phyloP scores from a whole-genome alignment of 2,329 filamentous ascomycete species.

The Fusarium sp. region DNA sequence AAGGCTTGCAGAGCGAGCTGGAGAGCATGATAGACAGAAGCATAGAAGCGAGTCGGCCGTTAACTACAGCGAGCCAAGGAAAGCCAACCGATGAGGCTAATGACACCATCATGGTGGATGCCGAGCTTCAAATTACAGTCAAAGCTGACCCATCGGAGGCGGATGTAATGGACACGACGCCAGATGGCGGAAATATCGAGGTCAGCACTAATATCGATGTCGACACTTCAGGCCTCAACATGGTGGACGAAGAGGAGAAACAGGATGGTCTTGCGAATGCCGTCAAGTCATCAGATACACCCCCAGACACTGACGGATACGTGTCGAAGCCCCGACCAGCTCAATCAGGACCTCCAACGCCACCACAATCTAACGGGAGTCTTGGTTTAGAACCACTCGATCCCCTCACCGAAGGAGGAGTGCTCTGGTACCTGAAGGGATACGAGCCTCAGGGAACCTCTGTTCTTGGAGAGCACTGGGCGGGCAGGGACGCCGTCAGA shows the following conservation, averaged over 20 bases:
- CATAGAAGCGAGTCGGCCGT: constrained; percentile 61
- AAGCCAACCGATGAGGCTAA: constrained; percentile 52
- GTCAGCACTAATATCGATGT: constrained; percentile 57
- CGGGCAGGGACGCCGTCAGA: constrained; percentile 70
- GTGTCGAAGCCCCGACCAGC: constrained; percentile 43
- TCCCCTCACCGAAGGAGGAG: constrained; percentile 73
- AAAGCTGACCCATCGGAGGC: constrained; percentile 43
- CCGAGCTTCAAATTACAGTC: constrained; percentile 58
- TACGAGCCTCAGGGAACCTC: constrained; percentile 84
- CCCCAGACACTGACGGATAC: constrained; percentile 59
- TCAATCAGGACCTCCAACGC: constrained; percentile 65
- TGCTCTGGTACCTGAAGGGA: constrained; percentile 85
- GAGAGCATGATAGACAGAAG: constrained; percentile 75
- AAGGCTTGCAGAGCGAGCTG: constrained; percentile 74
- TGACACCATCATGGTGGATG: constrained; percentile 63
- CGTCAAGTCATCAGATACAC: constrained; percentile 51
- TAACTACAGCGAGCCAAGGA: constrained; percentile 49
- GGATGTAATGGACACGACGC: constrained; percentile 50
- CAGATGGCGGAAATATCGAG: constrained; percentile 54
- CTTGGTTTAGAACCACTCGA: constrained; percentile 59
- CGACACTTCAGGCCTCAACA: constrained; percentile 52
- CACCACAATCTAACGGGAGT: constrained; percentile 70
- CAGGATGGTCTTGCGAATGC: constrained; percentile 38
- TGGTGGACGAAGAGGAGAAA: constrained; percentile 41
- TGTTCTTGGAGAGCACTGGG: constrained; percentile 71